Conservation (phyloP, 192 early-diverging fungal species). For the Rhizophlyctis rosea region DNA sequence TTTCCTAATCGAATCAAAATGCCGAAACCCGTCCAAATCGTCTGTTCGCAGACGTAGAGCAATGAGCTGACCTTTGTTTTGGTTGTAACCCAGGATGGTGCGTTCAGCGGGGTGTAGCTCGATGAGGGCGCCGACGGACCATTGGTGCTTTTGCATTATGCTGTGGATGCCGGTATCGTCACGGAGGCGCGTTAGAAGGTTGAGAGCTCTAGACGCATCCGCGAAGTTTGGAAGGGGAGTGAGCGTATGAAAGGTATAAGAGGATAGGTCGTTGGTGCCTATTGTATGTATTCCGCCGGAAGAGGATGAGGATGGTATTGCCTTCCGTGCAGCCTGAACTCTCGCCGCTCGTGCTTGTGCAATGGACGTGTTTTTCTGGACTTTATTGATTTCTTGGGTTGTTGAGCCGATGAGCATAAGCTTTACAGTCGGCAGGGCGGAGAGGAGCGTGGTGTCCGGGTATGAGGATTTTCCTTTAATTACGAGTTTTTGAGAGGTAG, state of each 20-base stretch:
- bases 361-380: slow-evolving; percentile 23
- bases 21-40: slow-evolving; percentile 71
- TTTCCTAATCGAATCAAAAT: slow-evolving; percentile 62
- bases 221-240: slow-evolving; percentile 55
- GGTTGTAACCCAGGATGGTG: slow-evolving; percentile 66
- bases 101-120: slow-evolving; percentile 69
- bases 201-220: slow-evolving; percentile 47
- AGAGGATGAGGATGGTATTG: slow-evolving; percentile 6
- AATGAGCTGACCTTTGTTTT: slow-evolving; percentile 69
- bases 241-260: slow-evolving; percentile 59
- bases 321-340: slow-evolving; percentile 1
- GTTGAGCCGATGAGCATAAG: slow-evolving; percentile 55
- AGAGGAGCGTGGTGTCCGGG: slow-evolving; percentile 25
- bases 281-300: slow-evolving; percentile 15
- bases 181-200: slow-evolving; percentile 62
- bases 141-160: slow-evolving; percentile 52
- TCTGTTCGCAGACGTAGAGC: slow-evolving; percentile 74
- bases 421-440: slow-evolving; percentile 31
- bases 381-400: slow-evolving; percentile 28
- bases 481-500: slow-evolving; percentile 48
- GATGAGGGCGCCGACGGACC: slow-evolving; percentile 62
- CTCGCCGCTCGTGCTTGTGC: slow-evolving; percentile 6
- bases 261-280: neutral
- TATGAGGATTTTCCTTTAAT: slow-evolving; percentile 41
- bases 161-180: slow-evolving; percentile 55